These are phyloP conservation scores for Chrysophaeum taylorii DNA, from an alignment of 352 stramenopile species.

Conservation along the genomic window DNA sequence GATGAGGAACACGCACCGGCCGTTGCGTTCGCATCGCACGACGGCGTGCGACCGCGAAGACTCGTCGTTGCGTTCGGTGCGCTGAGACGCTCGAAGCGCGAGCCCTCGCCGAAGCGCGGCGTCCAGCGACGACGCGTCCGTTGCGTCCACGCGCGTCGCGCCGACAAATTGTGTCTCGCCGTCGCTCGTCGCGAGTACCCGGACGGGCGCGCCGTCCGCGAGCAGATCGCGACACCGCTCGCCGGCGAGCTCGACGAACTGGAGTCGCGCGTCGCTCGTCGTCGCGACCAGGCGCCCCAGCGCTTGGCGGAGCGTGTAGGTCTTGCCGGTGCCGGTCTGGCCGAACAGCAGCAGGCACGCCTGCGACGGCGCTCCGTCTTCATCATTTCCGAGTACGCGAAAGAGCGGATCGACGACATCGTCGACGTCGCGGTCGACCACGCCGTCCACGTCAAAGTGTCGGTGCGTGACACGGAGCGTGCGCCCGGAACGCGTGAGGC, in stretches of 20 bases:
- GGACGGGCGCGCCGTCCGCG: neutral
- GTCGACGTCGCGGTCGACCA: slow-evolving; percentile 24
- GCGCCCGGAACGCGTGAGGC: slow-evolving; percentile 24
- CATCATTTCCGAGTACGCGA: slow-evolving; percentile 4
- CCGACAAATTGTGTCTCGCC: slow-evolving; percentile 18
- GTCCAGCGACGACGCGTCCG: neutral
- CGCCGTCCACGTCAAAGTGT: slow-evolving; percentile 24
- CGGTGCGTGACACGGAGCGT: slow-evolving; percentile 25
- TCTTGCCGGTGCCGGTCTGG: slow-evolving; percentile 42
- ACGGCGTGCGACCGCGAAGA: slow-evolving; percentile 27
- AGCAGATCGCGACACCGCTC: slow-evolving; percentile 30
- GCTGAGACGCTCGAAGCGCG: neutral
- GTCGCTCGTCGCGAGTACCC: slow-evolving; percentile 22
- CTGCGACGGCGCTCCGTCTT: too few relatives aligned
- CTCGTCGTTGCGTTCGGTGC: slow-evolving; percentile 25
- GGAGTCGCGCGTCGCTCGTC: slow-evolving; percentile 8
- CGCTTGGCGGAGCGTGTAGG: slow-evolving; percentile 31
- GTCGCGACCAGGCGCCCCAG: slow-evolving; percentile 23
- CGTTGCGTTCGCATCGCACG: neutral
- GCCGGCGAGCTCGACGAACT: slow-evolving; percentile 39
- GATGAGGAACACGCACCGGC: slow-evolving; percentile 28
- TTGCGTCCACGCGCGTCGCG: neutral
- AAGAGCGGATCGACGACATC: slow-evolving; percentile 25
- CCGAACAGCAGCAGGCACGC: slow-evolving; percentile 34
- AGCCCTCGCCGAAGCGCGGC: neutral